These are phyloP conservation scores for Teunomyces gatunensis DNA, from an alignment of 805 yeast genomes.

Conservation along the genomic window DNA sequence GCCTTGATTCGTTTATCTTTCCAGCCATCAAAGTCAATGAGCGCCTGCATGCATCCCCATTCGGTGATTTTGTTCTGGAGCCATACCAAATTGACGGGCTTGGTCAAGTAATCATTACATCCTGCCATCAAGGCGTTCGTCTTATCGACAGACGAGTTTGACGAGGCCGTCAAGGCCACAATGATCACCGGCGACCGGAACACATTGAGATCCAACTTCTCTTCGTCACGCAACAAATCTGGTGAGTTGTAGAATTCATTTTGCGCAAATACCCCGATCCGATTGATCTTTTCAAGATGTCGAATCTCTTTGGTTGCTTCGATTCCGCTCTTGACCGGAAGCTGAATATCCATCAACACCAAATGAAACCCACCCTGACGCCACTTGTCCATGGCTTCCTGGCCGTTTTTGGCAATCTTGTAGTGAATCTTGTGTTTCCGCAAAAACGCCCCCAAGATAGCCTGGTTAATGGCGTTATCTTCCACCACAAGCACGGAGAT, in stretches of 20 bases:
- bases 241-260: constrained; percentile 27
- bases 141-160: constrained; percentile 73
- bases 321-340: constrained; percentile 93
- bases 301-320: constrained; percentile 94
- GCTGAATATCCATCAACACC: constrained; percentile 94
- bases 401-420: constrained; percentile 87
- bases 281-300: constrained; percentile 72
- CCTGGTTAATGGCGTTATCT: constrained; percentile 92
- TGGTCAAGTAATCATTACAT: constrained; percentile 93
- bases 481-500: constrained; percentile 92
- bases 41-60: constrained; percentile 99
- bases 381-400: constrained; percentile 95
- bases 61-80: constrained; percentile 88
- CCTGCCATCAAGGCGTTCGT: constrained; percentile 94
- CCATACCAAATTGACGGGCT: constrained; percentile 95
- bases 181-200: constrained; percentile 95
- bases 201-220: constrained; percentile 55
- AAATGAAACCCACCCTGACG: constrained; percentile 90
- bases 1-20: constrained; percentile 21
- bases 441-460: constrained; percentile 84
- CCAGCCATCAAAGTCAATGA: constrained; percentile 95
- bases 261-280: constrained; percentile 66
- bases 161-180: constrained; percentile 93
- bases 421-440: constrained; percentile 81
- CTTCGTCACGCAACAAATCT: constrained; percentile 38